A percentile compares a stretch with the other conserved stretches of the same genome.
phyloP scores from a whole-genome alignment of 2,329 filamentous ascomycete species.

The Diaporthe citrichinensis region DNA sequence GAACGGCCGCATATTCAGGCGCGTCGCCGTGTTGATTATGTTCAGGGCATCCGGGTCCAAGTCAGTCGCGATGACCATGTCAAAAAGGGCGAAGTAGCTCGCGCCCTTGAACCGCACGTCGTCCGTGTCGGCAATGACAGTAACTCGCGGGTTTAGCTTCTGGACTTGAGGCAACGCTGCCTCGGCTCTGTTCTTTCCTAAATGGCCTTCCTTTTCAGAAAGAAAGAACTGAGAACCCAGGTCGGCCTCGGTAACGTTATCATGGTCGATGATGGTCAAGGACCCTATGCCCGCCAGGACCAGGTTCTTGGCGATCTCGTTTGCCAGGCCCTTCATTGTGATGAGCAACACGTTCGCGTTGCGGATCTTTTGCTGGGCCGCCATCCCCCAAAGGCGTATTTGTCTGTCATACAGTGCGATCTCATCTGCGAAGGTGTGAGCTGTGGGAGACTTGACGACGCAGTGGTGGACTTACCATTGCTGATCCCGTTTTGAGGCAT shows the following conservation, averaged over 20 bases:
- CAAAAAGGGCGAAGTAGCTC: slow-evolving; percentile 83
- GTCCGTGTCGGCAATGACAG: slow-evolving; percentile 77
- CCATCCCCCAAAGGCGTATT: slow-evolving; percentile 96
- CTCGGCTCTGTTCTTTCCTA: slow-evolving; percentile 88
- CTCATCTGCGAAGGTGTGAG: slow-evolving; percentile 74
- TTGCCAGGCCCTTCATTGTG: slow-evolving; percentile 87
- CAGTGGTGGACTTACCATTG: slow-evolving; percentile 35
- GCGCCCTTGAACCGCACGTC: slow-evolving; percentile 77
- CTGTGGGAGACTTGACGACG: neutral
- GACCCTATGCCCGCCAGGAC: slow-evolving; percentile 94
- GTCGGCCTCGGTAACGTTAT: slow-evolving; percentile 82
- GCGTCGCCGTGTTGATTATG: slow-evolving; percentile 88
- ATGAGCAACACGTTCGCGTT: slow-evolving; percentile 91
- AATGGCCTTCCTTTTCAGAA: slow-evolving; percentile 70
- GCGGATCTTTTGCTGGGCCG: slow-evolving; percentile 93
- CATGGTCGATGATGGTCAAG: slow-evolving; percentile 88
- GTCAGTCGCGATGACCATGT: slow-evolving; percentile 92
- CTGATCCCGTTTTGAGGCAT: slow-evolving; percentile 41
- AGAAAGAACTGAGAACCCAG: slow-evolving; percentile 89
- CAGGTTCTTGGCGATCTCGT: slow-evolving; percentile 97
- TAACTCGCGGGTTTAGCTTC: slow-evolving; percentile 91
- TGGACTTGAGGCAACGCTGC: slow-evolving; percentile 84
- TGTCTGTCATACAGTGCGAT: slow-evolving; percentile 98
- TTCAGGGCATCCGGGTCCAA: slow-evolving; percentile 81
- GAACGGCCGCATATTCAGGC: slow-evolving; percentile 83